These are phyloP conservation scores for Fusarium sublunatum DNA, from an alignment of 2,329 filamentous ascomycete genomes.

Conservation along the genomic window DNA sequence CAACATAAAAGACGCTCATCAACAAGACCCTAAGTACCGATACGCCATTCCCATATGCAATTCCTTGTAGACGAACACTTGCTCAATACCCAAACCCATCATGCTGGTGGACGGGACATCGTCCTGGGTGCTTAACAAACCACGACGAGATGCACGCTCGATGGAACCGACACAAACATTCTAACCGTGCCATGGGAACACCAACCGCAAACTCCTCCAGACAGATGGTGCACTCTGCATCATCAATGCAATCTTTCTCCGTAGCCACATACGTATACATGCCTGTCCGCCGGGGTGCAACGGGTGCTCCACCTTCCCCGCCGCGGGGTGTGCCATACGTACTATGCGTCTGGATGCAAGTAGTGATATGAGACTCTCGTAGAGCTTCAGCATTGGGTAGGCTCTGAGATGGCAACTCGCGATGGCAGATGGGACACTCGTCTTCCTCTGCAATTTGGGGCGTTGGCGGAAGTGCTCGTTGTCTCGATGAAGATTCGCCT, in stretches of 20 bases:
- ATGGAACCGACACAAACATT: slow-evolving; percentile 75
- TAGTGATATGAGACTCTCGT: slow-evolving; percentile 68
- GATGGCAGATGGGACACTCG: slow-evolving; percentile 81
- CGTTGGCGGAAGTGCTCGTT: slow-evolving; percentile 56
- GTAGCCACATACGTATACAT: slow-evolving; percentile 74
- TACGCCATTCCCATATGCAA: slow-evolving; percentile 43
- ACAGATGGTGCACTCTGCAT: slow-evolving; percentile 75
- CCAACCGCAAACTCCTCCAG: slow-evolving; percentile 73
- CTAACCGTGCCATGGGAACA: slow-evolving; percentile 71
- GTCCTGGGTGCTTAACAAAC: slow-evolving; percentile 71
- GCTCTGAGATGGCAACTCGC: slow-evolving; percentile 71
- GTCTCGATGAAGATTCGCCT: slow-evolving; percentile 52
- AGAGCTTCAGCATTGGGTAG: slow-evolving; percentile 65
- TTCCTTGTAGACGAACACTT: slow-evolving; percentile 15
- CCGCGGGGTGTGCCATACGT: slow-evolving; percentile 56
- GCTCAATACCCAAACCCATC: slow-evolving; percentile 65
- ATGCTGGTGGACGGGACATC: slow-evolving; percentile 75
- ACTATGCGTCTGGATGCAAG: slow-evolving; percentile 68
- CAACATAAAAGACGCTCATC: slow-evolving; percentile 31
- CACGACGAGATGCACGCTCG: slow-evolving; percentile 69
- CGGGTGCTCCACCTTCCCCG: slow-evolving; percentile 44
- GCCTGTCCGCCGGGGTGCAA: slow-evolving; percentile 62
- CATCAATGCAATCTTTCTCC: slow-evolving; percentile 75
- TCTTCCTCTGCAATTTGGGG: slow-evolving; percentile 76
- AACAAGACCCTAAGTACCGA: slow-evolving; percentile 15